phyloP scores from a whole-genome alignment of 768 basidiomycete genomes.

The Collybia mongolica region DNA sequence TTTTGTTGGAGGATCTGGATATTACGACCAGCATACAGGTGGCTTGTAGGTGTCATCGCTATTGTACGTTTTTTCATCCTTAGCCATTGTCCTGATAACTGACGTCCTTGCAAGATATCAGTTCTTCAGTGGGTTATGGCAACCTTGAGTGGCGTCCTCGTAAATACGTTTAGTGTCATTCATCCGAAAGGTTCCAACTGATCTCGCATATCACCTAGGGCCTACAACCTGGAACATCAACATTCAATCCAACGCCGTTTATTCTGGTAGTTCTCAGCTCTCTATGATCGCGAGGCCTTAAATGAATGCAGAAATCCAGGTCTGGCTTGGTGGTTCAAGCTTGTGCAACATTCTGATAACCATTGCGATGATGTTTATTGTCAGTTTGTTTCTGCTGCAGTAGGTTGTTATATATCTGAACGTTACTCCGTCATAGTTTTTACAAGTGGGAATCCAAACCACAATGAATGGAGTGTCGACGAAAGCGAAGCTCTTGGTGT shows the following conservation, averaged over 20 bases:
- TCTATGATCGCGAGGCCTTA: not conserved
- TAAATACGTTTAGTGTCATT: not conserved
- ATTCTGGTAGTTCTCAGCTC: slow-evolving; percentile 9
- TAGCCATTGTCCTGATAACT: not conserved
- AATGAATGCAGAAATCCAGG: slow-evolving; percentile 4
- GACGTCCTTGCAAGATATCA: slow-evolving; percentile 2
- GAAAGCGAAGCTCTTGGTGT: slow-evolving; percentile 9
- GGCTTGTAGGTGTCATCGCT: slow-evolving; percentile 8
- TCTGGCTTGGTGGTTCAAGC: slow-evolving; percentile 24
- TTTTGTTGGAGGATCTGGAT: slow-evolving; percentile 22
- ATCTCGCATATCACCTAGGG: not conserved
- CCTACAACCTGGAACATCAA: slow-evolving; percentile 3
- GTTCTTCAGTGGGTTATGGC: slow-evolving; percentile 8
- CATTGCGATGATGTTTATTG: slow-evolving; percentile 21
- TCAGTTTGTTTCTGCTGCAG: slow-evolving; percentile 5
- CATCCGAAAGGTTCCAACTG: not conserved
- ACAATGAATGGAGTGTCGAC: slow-evolving; percentile 5
- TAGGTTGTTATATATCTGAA: not conserved
- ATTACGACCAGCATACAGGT: slow-evolving; percentile 8
- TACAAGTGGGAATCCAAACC: slow-evolving; percentile 4
- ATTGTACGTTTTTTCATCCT: slow-evolving; percentile 2
- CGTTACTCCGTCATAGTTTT: slow-evolving; percentile 3
- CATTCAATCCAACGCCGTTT: slow-evolving; percentile 8
- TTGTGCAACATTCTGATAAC: slow-evolving; percentile 23
- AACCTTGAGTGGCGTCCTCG: slow-evolving; percentile 8